Base-by-base conservation (phyloP, 352 stramenopile species). In the Phytophthora aleatoria region DNA sequence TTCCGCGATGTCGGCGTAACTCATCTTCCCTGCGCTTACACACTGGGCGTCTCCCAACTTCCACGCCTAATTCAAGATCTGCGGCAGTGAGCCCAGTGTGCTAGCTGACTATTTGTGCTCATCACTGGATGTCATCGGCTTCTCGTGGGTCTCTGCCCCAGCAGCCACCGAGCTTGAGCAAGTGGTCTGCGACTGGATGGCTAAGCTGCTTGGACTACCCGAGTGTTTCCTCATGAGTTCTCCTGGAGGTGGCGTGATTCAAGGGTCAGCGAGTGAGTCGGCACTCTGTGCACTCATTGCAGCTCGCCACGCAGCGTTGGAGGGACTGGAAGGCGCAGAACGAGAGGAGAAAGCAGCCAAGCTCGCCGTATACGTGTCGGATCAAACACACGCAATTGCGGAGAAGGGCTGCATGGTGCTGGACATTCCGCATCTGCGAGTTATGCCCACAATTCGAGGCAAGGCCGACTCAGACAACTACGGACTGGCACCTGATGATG, bases 21-120 rank as follows among this genome's bases (percentile, higher is more conserved):
- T 88, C 52, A 87, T 92, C 36, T 67, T 92, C 52, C 84, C 84
- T 0, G 78, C 72, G 11, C 67, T 92, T 24, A 89, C 79, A 11
- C 81, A 92, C 68, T 92, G 84, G 84, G 70, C 79, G 54, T 77
- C 81, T 39, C 77, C 77, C 27, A 77, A 83, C 50, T 90, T 92
- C 60, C 85, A 85, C 39, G 79, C 77, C 27, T 90, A 90, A 61
- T 90, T 87, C 54, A 87, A 87, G 52, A 72, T 70, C 9, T 76
- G 70, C 45, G 74, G 67, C 33, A 71, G 71, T 28, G 78, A 87
- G 48, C 77, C 81, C 5, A 85, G 74, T 48, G 70, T 79, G 16
- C 57, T 89, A n/a, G 80, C 76, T 9, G 80, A 89, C 43, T 75
- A 81, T 39, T 58, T 89, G 15, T 82, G 69, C 48, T 76, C 81